phyloP scores from a whole-genome alignment of 441 rosid species.

The Populus hybrid region DNA sequence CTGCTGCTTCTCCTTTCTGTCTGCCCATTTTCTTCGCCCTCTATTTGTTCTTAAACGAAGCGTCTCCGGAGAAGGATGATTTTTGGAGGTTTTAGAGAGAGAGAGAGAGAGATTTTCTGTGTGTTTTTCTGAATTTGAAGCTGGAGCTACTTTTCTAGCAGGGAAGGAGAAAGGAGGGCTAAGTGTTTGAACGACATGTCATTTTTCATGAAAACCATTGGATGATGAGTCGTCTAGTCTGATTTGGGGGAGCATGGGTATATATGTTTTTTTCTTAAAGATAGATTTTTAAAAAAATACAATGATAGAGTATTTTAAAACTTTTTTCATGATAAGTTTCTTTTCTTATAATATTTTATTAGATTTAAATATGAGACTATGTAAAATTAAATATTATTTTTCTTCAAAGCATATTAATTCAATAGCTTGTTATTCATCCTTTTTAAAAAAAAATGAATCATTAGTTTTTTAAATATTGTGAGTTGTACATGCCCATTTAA shows the following conservation, averaged over 20 bases:
- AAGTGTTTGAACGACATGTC: background rate
- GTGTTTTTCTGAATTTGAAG: background rate
- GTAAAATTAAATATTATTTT: background rate
- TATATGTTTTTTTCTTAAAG: background rate
- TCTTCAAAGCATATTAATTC: background rate
- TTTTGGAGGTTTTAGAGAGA: no score
- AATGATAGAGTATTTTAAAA: background rate
- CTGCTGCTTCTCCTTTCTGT: conserved; percentile 77
- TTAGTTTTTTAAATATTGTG: background rate
- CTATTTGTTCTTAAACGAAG: background rate
- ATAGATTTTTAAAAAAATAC: no score
- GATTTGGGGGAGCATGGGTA: background rate
- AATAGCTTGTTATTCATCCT: background rate
- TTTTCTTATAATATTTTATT: background rate
- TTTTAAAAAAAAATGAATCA: background rate
- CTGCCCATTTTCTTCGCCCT: conserved; percentile 51
- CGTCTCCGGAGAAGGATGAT: background rate
- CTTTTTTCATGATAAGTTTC: background rate
- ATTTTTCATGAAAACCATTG: background rate
- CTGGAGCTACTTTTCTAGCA: background rate
- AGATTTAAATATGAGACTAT: background rate
- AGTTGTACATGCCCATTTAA: background rate
- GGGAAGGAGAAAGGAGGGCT: background rate
- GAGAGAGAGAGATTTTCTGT: background rate
- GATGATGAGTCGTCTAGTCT: background rate